Evolutionary conservation across 1,284 basidiomycete species (phyloP), one percentile per base, ranked within the genome.

Genomic region (Naganishia sp.): DNA sequence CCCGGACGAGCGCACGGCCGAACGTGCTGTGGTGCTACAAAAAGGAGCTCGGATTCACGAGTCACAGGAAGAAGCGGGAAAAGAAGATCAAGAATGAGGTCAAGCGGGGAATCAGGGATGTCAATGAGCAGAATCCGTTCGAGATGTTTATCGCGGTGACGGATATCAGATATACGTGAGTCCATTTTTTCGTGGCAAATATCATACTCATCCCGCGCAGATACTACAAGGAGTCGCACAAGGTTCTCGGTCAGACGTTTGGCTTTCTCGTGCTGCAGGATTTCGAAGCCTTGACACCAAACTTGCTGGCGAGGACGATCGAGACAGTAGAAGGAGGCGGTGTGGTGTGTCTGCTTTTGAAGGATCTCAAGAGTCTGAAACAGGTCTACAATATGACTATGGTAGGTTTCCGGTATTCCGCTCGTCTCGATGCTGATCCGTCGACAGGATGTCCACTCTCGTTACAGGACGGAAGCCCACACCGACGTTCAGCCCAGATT

Each of bases 111-210:
- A 86, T 94, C 55, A 85, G 95, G 25, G 95, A 99, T 74, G 88
- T 90, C 28, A 95, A 95, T 75, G 92, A 98, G 67, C 92, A 95
- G 77, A 88, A 92, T 77, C 95, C 96, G 0, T 99, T 99, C 75
- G 96, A 99, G 82, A 90, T 99, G 64, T 99, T 99, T 75, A 89
- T 99, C 28, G 90, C 92, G 3, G 93, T 98, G n/a, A 99, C 96
- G 9, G 95, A 99, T 78, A 98, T 99, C 68, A 88, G 95, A 69
- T 99, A 99, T 83, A 92, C 90, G 86, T 91, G 76, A 75, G 88
- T 84, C 5, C 36, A 39, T 39, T 13, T 7, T 6, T 39, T 7
- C 9, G 4, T 39, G 36, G 10, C 36, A 3, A 39, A 13, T 39
- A 39, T 39, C 9, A 7, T 7, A 70, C 66, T 3, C 13, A 6